Conservation (phyloP, 306 rosid species). For the Pyrus betulifolia region DNA sequence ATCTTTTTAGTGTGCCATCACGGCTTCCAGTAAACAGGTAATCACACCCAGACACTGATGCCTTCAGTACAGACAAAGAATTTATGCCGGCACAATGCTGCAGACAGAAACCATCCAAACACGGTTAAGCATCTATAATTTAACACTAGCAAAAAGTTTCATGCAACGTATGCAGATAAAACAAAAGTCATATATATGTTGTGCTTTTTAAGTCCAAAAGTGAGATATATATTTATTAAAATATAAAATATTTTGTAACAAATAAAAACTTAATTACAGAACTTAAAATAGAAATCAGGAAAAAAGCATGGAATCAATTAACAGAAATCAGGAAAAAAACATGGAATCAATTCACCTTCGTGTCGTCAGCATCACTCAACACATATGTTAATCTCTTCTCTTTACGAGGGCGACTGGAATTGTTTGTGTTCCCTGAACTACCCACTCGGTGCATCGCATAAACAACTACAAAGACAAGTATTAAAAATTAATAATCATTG, state of each 20-base stretch:
- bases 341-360: slow-evolving; percentile 48
- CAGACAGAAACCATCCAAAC: slow-evolving; percentile 28
- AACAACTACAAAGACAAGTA: slow-evolving; percentile 20
- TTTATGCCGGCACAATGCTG: slow-evolving; percentile 98
- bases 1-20: slow-evolving; percentile 92
- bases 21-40: slow-evolving; percentile 93
- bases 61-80: slow-evolving; percentile 60
- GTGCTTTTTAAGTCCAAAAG: not conserved
- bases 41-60: slow-evolving; percentile 54
- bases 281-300: slow-evolving; percentile 9
- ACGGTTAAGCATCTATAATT: slow-evolving; percentile 1
- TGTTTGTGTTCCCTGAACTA: slow-evolving; percentile 80
- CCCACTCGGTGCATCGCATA: slow-evolving; percentile 98
- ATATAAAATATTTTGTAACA: not conserved
- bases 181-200: not conserved
- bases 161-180: not conserved
- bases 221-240: not conserved
- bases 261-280: not conserved
- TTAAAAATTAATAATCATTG: not conserved
- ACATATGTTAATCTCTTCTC: slow-evolving; percentile 91
- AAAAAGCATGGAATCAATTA: not conserved
- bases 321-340: not conserved
- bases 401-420: slow-evolving; percentile 84
- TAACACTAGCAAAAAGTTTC: not conserved
- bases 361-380: slow-evolving; percentile 72